phyloP scores from a whole-genome alignment of 139 green algal species.

The Micractinium sp. region DNA sequence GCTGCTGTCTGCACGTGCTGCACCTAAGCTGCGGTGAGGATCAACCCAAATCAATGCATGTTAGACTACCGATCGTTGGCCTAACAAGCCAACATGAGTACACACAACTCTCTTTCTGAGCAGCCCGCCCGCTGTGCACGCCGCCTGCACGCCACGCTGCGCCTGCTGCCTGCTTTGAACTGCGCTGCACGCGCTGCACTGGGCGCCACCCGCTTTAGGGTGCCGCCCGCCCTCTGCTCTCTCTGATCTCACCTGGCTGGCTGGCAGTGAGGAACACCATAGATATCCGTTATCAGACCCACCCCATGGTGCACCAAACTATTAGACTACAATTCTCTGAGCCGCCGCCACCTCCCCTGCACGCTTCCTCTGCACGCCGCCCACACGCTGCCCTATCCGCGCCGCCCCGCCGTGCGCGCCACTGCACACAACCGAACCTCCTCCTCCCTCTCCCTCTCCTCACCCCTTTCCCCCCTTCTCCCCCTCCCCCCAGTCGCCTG shows the following conservation, averaged over 20 bases:
- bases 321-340: conserved; percentile 50
- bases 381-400: too few relatives aligned
- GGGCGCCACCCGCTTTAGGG: background rate
- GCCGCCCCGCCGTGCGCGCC: background rate
- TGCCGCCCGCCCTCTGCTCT: background rate
- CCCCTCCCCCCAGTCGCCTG: conserved; percentile 51
- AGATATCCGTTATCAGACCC: conserved; percentile 43
- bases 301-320: conserved; percentile 16
- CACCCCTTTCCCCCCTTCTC: too few relatives aligned
- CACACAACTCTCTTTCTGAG: conserved; percentile 42
- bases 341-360: background rate
- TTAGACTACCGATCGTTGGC: conserved; percentile 51
- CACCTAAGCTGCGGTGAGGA: too few relatives aligned
- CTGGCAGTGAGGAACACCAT: conserved; percentile 24
- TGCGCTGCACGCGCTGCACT: background rate
- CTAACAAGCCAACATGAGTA: conserved; percentile 36
- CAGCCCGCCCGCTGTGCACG: background rate
- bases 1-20: too few relatives aligned
- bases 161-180: background rate
- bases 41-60: conserved; percentile 34
- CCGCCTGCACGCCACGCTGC: too few relatives aligned
- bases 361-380: too few relatives aligned
- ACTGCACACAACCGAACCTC: background rate
- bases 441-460: background rate
- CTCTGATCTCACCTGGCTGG: background rate